A percentile compares a stretch with the other conserved stretches of the same genome.
phyloP scores from a whole-genome alignment of 768 basidiomycete species.

The Royoungia palumana region DNA sequence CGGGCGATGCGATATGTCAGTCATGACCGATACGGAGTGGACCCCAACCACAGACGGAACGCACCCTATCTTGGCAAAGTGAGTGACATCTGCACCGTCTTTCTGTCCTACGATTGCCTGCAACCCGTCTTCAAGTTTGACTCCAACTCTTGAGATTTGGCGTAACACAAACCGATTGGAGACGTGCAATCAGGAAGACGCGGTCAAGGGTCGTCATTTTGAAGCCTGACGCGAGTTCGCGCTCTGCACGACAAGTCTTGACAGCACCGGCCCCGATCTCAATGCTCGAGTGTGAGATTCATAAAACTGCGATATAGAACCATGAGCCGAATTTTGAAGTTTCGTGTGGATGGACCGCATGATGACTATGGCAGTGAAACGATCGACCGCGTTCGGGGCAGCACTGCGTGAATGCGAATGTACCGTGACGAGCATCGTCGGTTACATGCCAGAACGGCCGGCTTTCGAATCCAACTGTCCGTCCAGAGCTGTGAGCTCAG shows the following conservation, averaged over 20 bases:
- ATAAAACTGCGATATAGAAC: no score
- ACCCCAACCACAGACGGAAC: conserved; percentile 6
- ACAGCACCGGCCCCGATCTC: no score
- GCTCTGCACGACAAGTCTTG: conserved; percentile 66
- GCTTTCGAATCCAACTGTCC: no score
- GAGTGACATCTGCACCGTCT: conserved; percentile 62
- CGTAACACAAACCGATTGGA: conserved; percentile 46
- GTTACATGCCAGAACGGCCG: no score
- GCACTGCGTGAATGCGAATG: no score
- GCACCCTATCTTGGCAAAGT: conserved; percentile 77
- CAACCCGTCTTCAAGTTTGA: conserved; percentile 49
- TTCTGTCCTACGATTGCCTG: conserved; percentile 69
- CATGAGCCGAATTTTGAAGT: no score
- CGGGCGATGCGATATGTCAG: conserved; percentile 34
- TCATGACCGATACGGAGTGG: not conserved
- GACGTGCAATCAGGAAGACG: conserved; percentile 54
- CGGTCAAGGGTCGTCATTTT: conserved; percentile 81
- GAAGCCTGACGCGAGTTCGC: conserved; percentile 80
- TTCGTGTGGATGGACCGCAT: no score
- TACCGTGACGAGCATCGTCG: no score
- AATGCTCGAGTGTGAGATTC: no score
- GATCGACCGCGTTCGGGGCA: no score
- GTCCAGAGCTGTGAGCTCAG: no score
- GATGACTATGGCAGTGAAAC: no score
- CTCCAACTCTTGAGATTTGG: conserved; percentile 49